These are phyloP conservation scores for Geotrichum macrosporum DNA, from an alignment of 1,139 yeast genomes.

Conservation along the genomic window DNA sequence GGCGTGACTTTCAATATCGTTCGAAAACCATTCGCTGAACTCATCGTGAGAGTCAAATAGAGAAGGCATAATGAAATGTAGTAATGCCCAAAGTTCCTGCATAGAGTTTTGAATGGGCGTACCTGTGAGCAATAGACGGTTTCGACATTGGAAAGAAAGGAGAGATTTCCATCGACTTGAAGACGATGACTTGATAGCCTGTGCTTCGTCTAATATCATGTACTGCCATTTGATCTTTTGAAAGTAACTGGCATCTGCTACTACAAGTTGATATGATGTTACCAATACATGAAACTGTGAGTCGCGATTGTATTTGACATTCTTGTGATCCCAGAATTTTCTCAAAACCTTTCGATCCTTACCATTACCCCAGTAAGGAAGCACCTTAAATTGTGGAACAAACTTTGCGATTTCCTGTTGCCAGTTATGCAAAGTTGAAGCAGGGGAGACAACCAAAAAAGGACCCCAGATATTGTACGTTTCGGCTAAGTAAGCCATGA, in stretches of 20 bases:
- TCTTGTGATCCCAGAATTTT: conserved; percentile 96
- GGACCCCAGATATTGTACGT: conserved; percentile 99
- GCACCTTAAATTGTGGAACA: conserved; percentile 89
- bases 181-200: conserved; percentile 91
- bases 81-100: conserved; percentile 98
- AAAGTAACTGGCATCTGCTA: conserved; percentile 90
- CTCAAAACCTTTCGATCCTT: conserved; percentile 90
- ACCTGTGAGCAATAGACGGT: conserved; percentile 87
- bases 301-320: conserved; percentile 76
- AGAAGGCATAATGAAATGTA: conserved; percentile 98
- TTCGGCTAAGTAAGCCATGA: conserved; percentile 91
- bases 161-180: conserved; percentile 94
- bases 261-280: conserved; percentile 92
- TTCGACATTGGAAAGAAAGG: conserved; percentile 86
- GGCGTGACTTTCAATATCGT: conserved; percentile 96
- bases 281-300: conserved; percentile 96
- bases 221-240: conserved; percentile 98
- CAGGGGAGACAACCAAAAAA: conserved; percentile 92
- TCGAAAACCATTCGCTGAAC: conserved; percentile 97
- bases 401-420: conserved; percentile 93
- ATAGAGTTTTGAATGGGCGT: conserved; percentile 97
- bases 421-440: conserved; percentile 97
- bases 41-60: conserved; percentile 97
- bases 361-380: conserved; percentile 97
- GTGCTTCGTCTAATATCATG: conserved; percentile 98